Evolutionary conservation across 1,284 basidiomycete species (phyloP).

Genomic region (Laetiporus sulphureus): DNA sequence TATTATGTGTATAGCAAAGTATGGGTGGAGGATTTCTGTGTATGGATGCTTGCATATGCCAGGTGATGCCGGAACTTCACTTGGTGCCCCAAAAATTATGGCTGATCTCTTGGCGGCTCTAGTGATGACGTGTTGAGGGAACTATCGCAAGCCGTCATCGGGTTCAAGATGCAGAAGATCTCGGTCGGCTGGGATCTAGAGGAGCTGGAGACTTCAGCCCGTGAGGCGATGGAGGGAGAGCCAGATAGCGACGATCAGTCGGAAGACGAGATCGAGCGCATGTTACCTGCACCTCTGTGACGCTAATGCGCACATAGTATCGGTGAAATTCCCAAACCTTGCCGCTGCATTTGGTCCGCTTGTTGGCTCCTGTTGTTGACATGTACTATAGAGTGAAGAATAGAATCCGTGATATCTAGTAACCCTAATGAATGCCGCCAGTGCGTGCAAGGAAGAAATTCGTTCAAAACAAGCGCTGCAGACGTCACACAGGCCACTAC

Average conservation of each 20-base stretch:
- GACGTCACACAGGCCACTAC: too few species aligned
- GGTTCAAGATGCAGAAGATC: constrained; percentile 41
- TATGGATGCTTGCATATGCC: constrained; percentile 61
- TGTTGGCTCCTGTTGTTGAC: too few species aligned
- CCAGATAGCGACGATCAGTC: constrained; percentile 33
- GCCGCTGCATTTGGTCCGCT: too few species aligned
- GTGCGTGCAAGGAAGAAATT: too few species aligned
- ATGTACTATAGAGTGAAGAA: too few species aligned
- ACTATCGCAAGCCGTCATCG: constrained; percentile 38
- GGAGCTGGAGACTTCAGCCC: constrained; percentile 52
- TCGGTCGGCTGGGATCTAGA: constrained; percentile 65
- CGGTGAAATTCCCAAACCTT: too few species aligned
- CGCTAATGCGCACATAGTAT: too few species aligned
- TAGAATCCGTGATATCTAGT: too few species aligned
- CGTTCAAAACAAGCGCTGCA: too few species aligned
- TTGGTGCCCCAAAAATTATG: not conserved
- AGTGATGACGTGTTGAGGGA: constrained; percentile 50
- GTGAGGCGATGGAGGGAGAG: constrained; percentile 21
- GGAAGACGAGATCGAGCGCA: constrained; percentile 28
- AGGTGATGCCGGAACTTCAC: constrained; percentile 36
- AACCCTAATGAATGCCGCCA: too few species aligned
- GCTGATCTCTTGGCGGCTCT: not conserved
- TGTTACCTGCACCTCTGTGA: constrained; percentile 25
- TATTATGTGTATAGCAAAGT: constrained; percentile 80
- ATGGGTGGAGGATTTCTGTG: constrained; percentile 76